Conservation (phyloP, 345 rosid genomes). For the Heritiera fomes region DNA sequence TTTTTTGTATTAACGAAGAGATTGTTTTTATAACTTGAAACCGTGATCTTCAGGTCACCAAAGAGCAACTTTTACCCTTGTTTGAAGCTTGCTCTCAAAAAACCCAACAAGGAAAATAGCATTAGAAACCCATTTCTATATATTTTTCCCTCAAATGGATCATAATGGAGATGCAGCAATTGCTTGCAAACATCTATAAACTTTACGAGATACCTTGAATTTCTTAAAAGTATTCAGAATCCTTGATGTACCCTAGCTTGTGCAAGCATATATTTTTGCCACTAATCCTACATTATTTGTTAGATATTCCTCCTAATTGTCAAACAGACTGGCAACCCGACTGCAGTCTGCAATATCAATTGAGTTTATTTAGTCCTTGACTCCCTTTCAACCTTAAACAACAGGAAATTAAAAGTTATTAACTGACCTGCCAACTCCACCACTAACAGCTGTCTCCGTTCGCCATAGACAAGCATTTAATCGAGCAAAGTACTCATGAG, state of each 20-base stretch:
- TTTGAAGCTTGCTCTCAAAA: too few relatives aligned
- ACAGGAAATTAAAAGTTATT: not conserved
- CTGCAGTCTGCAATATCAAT: not conserved
- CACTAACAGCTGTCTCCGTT: not conserved
- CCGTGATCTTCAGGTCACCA: too few relatives aligned
- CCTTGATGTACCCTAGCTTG: not conserved
- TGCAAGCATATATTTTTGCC: not conserved
- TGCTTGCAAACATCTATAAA: not conserved
- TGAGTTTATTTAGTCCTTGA: not conserved
- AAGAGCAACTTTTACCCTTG: too few relatives aligned
- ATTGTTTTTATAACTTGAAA: too few relatives aligned
- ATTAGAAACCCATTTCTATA: not conserved
- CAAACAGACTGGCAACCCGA: too few relatives aligned
- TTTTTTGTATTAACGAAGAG: too few relatives aligned
- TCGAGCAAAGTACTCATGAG: not conserved
- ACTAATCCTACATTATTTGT: not conserved
- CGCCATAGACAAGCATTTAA: not conserved
- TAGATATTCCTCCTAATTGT: not conserved
- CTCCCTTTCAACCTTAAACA: not conserved
- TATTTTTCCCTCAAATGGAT: not conserved
- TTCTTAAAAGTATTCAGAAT: too few relatives aligned
- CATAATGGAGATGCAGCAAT: not conserved
- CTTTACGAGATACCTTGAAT: too few relatives aligned
- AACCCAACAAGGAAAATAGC: not conserved
- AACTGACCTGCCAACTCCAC: not conserved